phyloP scores from a whole-genome alignment of 768 basidiomycete species.

The Naganishia vaughanmartiniae region DNA sequence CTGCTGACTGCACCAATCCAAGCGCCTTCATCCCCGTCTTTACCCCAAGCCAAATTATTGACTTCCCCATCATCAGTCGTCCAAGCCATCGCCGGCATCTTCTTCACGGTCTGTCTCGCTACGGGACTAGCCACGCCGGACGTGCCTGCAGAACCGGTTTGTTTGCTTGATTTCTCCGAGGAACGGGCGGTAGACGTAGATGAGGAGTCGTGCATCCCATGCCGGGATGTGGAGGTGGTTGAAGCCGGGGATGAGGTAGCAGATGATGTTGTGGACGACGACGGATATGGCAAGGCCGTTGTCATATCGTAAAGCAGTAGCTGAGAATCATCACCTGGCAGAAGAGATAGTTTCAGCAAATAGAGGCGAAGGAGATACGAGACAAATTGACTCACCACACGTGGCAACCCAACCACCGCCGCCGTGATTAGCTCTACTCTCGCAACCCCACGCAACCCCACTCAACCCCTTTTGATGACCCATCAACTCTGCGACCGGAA shows the following conservation, averaged over 20 bases:
- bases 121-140: neutral
- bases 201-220: conserved; percentile 21
- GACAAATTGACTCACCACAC: conserved; percentile 61
- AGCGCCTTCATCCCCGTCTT: conserved; percentile 36
- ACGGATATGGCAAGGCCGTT: conserved; percentile 37
- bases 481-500: conserved; percentile 85
- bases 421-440: conserved; percentile 43
- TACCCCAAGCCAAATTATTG: conserved; percentile 46
- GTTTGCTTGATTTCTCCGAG: conserved; percentile 30
- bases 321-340: conserved; percentile 86
- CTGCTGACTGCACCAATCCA: conserved; percentile 50
- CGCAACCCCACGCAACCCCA: conserved; percentile 84
- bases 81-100: conserved; percentile 35
- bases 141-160: neutral
- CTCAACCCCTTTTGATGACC: conserved; percentile 72
- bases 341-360: neutral
- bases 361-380: neutral
- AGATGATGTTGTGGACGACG: conserved; percentile 54
- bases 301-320: conserved; percentile 78
- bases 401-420: conserved; percentile 82
- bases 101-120: conserved; percentile 7
- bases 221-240: conserved; percentile 33
- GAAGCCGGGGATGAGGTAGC: conserved; percentile 56
- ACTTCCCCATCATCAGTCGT: conserved; percentile 38
- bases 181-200: conserved; percentile 27